These are phyloP conservation scores for Scopulariopsis brevicaulis DNA, from an alignment of 2,329 filamentous ascomycete genomes.

Conservation along the genomic window DNA sequence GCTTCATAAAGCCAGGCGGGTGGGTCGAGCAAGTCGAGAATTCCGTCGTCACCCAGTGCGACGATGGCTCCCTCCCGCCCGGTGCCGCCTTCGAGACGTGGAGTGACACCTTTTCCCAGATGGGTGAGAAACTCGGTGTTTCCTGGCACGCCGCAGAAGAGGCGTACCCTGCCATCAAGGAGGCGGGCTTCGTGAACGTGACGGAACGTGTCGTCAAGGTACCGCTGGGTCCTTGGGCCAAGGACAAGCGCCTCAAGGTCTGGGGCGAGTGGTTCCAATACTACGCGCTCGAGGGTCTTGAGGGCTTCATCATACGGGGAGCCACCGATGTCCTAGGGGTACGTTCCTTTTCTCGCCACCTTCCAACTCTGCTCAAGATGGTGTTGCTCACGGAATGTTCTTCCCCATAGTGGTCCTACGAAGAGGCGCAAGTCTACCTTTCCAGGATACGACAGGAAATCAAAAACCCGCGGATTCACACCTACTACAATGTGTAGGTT, in stretches of 20 bases:
- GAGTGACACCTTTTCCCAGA: constrained; percentile 14
- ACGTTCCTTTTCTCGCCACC: background rate
- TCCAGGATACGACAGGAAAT: constrained; percentile 16
- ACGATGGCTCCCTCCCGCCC: constrained; percentile 15
- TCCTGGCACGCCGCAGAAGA: constrained; percentile 14
- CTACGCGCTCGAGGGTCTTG: background rate
- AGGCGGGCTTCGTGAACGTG: constrained; percentile 28
- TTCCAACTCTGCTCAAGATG: background rate
- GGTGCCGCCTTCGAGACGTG: constrained; percentile 13
- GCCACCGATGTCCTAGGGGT: background rate
- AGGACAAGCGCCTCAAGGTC: constrained; percentile 30
- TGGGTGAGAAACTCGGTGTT: constrained; percentile 13
- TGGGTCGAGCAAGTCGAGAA: constrained; percentile 30
- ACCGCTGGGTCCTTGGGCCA: constrained; percentile 35
- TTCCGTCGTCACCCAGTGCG: constrained; percentile 14
- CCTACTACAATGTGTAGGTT: constrained; percentile 11
- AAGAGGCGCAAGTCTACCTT: constrained; percentile 20
- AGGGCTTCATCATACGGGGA: background rate
- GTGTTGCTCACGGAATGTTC: background rate
- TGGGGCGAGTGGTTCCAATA: constrained; percentile 6
- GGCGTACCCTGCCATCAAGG: constrained; percentile 17
- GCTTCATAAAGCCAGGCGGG: constrained; percentile 26
- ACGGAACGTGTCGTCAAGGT: constrained; percentile 26
- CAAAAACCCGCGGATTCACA: constrained; percentile 18
- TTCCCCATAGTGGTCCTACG: constrained; percentile 6